These are phyloP conservation scores for Pisolithus sp. DNA, from an alignment of 768 basidiomycete genomes.

Conservation along the genomic window DNA sequence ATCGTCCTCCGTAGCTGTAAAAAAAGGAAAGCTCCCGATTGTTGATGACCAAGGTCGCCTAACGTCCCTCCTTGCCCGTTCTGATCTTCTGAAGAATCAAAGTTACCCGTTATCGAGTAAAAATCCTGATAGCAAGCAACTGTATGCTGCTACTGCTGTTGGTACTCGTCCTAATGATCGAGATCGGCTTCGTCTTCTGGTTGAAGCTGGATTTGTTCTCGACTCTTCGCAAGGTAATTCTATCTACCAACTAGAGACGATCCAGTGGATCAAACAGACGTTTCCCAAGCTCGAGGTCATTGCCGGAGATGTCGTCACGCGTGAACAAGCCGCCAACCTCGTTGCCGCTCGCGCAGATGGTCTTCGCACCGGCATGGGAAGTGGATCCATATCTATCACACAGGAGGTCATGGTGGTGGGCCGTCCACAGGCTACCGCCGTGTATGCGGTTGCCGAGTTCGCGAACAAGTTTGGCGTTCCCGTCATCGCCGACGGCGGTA, in stretches of 20 bases:
- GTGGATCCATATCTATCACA: constrained; percentile 97
- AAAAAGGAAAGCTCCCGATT: no score
- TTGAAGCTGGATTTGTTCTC: constrained; percentile 86
- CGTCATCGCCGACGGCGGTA: constrained; percentile 94
- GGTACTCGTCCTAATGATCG: constrained; percentile 88
- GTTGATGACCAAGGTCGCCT: no score
- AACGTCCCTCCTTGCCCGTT: no score
- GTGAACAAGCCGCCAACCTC: constrained; percentile 91
- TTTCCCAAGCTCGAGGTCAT: constrained; percentile 88
- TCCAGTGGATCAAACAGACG: constrained; percentile 83
- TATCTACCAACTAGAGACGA: constrained; percentile 88
- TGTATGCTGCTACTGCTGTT: constrained; percentile 84
- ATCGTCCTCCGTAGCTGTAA: constrained; percentile 81
- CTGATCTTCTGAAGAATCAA: no score
- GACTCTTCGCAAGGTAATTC: constrained; percentile 99
- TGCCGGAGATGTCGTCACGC: constrained; percentile 96
- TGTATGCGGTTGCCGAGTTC: constrained; percentile 92
- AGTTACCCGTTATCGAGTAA: neutral
- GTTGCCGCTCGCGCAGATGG: constrained; percentile 94
- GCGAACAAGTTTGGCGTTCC: constrained; percentile 90
- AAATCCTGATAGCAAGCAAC: constrained; percentile 16
- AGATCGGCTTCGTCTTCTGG: constrained; percentile 78
- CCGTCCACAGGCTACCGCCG: constrained; percentile 96
- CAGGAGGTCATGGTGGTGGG: constrained; percentile 99
- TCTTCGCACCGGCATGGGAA: constrained; percentile 96